A percentile compares a stretch with the other conserved stretches of the same genome.
phyloP scores from a whole-genome alignment of 2,329 filamentous ascomycete species.

The Xylariaceae sp. region DNA sequence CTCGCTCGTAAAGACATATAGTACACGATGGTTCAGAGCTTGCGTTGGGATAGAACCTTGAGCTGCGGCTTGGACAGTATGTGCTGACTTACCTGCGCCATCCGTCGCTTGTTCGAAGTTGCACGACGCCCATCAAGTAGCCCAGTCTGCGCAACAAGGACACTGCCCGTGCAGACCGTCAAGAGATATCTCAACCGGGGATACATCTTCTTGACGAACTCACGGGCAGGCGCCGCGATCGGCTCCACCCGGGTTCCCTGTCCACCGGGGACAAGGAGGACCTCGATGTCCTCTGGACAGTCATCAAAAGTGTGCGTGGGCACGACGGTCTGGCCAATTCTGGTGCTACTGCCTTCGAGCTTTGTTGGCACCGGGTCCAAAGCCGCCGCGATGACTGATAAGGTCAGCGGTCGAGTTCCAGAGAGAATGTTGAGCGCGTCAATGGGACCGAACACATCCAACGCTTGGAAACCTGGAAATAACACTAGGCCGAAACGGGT shows the following conservation, averaged over 20 bases:
- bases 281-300: constrained; percentile 51
- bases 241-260: constrained; percentile 41
- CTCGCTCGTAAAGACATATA: not conserved
- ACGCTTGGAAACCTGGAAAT: constrained; percentile 40
- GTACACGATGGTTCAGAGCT: not conserved
- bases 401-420: constrained; percentile 32
- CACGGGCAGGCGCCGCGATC: constrained; percentile 32
- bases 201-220: constrained; percentile 44
- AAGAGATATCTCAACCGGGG: constrained; percentile 52
- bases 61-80: not conserved
- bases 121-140: constrained; percentile 57
- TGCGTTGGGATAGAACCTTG: not conserved
- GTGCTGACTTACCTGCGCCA: constrained; percentile 38
- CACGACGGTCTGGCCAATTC: constrained; percentile 34
- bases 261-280: constrained; percentile 65
- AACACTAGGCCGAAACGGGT: constrained; percentile 40
- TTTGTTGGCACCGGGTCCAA: constrained; percentile 39
- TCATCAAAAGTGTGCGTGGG: constrained; percentile 51
- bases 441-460: constrained; percentile 38
- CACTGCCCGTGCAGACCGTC: constrained; percentile 64
- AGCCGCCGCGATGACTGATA: constrained; percentile 39
- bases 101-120: constrained; percentile 64
- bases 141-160: constrained; percentile 54
- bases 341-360: constrained; percentile 22
- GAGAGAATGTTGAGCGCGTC: constrained; percentile 43